These are phyloP conservation scores for Sabuloglossum arenarium DNA, from an alignment of 495 filamentous ascomycete species.

Conservation along the genomic window DNA sequence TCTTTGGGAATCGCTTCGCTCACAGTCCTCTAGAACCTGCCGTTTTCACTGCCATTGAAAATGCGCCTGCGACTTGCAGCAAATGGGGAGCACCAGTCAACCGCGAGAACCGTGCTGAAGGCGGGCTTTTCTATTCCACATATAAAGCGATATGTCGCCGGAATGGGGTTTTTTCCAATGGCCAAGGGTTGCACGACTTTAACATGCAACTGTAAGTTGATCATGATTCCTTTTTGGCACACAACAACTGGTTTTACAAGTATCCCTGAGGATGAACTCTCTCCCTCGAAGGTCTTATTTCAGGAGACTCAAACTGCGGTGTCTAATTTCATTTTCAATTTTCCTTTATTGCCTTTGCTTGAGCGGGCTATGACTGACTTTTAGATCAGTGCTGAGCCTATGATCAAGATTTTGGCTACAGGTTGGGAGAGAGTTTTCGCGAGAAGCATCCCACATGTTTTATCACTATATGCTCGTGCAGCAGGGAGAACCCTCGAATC, in stretches of 20 bases:
- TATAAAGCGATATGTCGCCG: constrained; percentile 42
- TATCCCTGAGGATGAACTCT: too few species aligned
- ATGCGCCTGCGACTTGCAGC: constrained; percentile 20
- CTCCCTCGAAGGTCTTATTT: too few species aligned
- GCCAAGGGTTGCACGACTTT: constrained; percentile 8
- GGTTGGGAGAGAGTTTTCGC: constrained; percentile 37
- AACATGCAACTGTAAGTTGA: constrained; percentile 10
- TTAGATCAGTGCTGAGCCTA: constrained; percentile 24
- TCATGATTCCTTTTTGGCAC: background rate
- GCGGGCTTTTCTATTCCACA: constrained; percentile 31
- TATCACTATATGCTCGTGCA: constrained; percentile 12
- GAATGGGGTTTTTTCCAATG: constrained; percentile 21
- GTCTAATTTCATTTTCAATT: too few species aligned
- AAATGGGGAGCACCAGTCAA: constrained; percentile 26
- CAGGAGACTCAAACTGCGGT: too few species aligned
- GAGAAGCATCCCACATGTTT: constrained; percentile 20
- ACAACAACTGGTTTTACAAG: too few species aligned
- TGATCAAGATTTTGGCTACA: constrained; percentile 27
- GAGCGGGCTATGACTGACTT: too few species aligned
- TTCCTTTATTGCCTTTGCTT: too few species aligned
- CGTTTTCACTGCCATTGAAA: constrained; percentile 12
- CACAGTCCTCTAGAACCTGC: constrained; percentile 16
- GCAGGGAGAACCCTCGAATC: constrained; percentile 12
- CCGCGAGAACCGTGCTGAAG: constrained; percentile 17
- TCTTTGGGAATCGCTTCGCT: background rate